Base-by-base conservation (phyloP, 2,329 filamentous ascomycete genomes). In the Penicillium sp. region DNA sequence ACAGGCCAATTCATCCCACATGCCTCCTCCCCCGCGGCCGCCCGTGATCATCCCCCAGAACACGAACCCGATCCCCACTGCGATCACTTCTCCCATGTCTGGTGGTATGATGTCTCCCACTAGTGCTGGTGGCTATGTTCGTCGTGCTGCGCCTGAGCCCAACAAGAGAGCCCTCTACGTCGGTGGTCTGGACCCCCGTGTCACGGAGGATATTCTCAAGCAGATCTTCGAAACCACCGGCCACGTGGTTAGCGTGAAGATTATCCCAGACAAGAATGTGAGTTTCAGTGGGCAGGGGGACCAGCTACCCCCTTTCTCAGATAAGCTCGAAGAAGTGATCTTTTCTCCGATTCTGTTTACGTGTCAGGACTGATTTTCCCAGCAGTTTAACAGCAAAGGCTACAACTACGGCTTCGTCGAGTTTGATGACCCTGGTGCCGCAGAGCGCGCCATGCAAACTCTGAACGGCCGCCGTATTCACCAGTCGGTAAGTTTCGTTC, bases 361-460 rank as follows among this genome's bases (percentile, higher is more conserved):
- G 43, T 33, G n/a, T n/a, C 41, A 28, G 10, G 12, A 28, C 49
- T 45, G 34, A 50, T 12, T 42, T 54, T 56, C 45, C 42, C 60
- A 58, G 49, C 63, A 73, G 64, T 72, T 81, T 62, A 76, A 95
- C 85, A 88, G 87, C 64, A 96, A 97, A 81, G 94, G 94, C 44
- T 95, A 90, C 81, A 99, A 99, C 80, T 99, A 99, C 76, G 94
- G 94, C 23, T 99, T 99, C 70, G 89, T 99, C 60, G 94, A 99
- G 74, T 99, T 96, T 75, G 94, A 99, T 74, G 94, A 99, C 73
- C 94, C 94, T 48, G 92, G 89, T 74, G 90, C 93, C 59, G 94
- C 94, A 63, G 94, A 99, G 74, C 87, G 94, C 70, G 94, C 94
- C 58, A 96, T 99, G 94, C 85, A 90, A 74, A 97, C 93, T 51